Evolutionary conservation across 257 asterid species (phyloP).

Genomic region (Gentiana macrophylla): DNA sequence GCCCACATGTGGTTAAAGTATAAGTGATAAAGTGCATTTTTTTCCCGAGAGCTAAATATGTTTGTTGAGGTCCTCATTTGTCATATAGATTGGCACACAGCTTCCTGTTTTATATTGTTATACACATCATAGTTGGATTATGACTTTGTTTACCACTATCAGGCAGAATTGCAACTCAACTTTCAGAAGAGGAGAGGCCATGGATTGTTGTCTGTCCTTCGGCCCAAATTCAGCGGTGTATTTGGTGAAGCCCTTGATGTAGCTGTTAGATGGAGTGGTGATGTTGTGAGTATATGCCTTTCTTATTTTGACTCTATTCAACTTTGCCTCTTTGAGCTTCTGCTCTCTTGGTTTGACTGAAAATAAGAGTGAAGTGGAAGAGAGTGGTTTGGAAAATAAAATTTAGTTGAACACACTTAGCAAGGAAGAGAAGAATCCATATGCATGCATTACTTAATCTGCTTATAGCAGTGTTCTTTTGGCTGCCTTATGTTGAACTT

Average conservation of each 20-base stretch:
- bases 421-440: too few species aligned
- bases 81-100: too few species aligned
- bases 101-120: too few species aligned
- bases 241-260: slow-evolving; percentile 98
- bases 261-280: slow-evolving; percentile 99
- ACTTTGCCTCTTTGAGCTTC: background rate
- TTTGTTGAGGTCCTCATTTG: background rate
- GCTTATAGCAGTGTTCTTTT: too few species aligned
- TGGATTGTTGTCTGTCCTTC: slow-evolving; percentile 79
- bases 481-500: too few species aligned
- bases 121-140: too few species aligned
- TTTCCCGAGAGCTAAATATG: background rate
- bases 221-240: slow-evolving; percentile 96
- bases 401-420: too few species aligned
- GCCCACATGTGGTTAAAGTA: background rate
- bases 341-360: too few species aligned
- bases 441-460: too few species aligned
- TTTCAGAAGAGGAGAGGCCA: slow-evolving; percentile 97
- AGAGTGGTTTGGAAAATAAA: too few species aligned
- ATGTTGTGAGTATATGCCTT: slow-evolving; percentile 61
- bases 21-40: background rate
- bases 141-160: slow-evolving; percentile 10
- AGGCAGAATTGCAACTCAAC: slow-evolving; percentile 96
- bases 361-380: too few species aligned
- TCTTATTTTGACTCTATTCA: slow-evolving; percentile 11